Evolutionary conservation across 2,329 filamentous ascomycete genomes (phyloP).

Genomic region (Aspergillus hortae): DNA sequence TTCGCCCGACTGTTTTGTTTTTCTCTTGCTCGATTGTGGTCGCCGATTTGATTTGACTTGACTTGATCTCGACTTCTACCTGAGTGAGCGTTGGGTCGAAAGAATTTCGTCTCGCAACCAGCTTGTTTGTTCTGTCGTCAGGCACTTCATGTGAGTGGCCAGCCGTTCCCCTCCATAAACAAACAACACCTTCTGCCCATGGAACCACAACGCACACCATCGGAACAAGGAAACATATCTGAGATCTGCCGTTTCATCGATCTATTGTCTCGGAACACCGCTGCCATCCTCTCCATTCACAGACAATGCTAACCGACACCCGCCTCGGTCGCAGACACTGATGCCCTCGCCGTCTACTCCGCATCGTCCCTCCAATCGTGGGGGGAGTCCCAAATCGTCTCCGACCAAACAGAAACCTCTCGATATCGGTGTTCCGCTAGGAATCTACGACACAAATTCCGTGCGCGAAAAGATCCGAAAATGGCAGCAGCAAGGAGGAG

Average conservation of each 20-base stretch:
- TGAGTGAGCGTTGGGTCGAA: slow-evolving; percentile 3
- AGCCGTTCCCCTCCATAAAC: slow-evolving; percentile 5
- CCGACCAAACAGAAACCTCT: slow-evolving; percentile 54
- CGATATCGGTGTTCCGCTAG: slow-evolving; percentile 50
- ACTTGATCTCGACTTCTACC: not conserved
- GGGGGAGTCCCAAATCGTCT: slow-evolving; percentile 54
- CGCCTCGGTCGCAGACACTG: slow-evolving; percentile 19
- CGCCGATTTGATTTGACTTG: not conserved
- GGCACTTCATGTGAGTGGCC: not conserved
- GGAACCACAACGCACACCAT: slow-evolving; percentile 4
- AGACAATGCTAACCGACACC: slow-evolving; percentile 10
- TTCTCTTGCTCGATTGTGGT: slow-evolving; percentile 1
- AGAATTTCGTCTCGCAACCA: not conserved
- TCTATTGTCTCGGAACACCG: slow-evolving; percentile 8
- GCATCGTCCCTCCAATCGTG: slow-evolving; percentile 41
- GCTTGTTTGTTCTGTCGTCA: too few relatives aligned
- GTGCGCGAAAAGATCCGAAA: slow-evolving; percentile 75
- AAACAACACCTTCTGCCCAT: not conserved
- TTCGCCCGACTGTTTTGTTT: slow-evolving; percentile 1
- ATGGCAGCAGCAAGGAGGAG: slow-evolving; percentile 78
- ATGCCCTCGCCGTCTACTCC: slow-evolving; percentile 41
- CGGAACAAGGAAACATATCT: not conserved
- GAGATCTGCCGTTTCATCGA: not conserved
- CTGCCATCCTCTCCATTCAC: not conserved
- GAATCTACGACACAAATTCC: slow-evolving; percentile 59